Conservation (phyloP, 768 basidiomycete species). For the Suillus lakei region DNA sequence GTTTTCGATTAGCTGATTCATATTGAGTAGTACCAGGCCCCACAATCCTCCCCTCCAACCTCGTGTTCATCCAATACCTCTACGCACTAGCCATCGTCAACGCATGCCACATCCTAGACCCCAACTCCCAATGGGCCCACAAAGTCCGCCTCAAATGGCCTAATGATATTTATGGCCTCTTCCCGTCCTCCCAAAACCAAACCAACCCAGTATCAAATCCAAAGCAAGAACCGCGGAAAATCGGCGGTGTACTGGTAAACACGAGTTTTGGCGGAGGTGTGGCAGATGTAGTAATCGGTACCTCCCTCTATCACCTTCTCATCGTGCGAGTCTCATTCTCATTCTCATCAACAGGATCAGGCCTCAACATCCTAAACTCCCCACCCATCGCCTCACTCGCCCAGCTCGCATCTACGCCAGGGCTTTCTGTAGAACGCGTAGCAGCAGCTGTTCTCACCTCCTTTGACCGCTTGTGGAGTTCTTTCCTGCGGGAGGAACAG, state of each 20-base stretch:
- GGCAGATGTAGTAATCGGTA: constrained; percentile 84
- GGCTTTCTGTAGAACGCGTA: constrained; percentile 72
- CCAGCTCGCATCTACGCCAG: constrained; percentile 48
- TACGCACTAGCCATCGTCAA: constrained; percentile 89
- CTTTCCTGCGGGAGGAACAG: constrained; percentile 58
- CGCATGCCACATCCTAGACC: constrained; percentile 67
- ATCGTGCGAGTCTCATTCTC: too few species aligned
- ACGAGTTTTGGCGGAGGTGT: constrained; percentile 77
- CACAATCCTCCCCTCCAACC: constrained; percentile 47
- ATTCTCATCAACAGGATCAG: constrained; percentile 65
- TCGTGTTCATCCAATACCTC: constrained; percentile 95
- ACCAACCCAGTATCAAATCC: constrained; percentile 32
- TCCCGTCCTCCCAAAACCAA: constrained; percentile 38
- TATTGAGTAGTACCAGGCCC: constrained; percentile 4
- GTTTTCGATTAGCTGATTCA: not conserved
- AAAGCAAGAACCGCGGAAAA: constrained; percentile 59
- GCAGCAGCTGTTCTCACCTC: constrained; percentile 74
- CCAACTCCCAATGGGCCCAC: constrained; percentile 50
- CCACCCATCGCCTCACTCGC: constrained; percentile 83
- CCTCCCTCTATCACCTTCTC: not conserved
- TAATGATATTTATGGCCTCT: constrained; percentile 88
- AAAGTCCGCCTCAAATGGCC: constrained; percentile 92
- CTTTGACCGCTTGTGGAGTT: constrained; percentile 81
- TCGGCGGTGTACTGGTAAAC: constrained; percentile 92
- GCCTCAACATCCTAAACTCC: constrained; percentile 83